Percentiles rank a stretch among this genome's conserved stretches.
Conservation (phyloP, 176 grass and related monocot genomes). For the Ampelocalamus luodianensis region DNA sequence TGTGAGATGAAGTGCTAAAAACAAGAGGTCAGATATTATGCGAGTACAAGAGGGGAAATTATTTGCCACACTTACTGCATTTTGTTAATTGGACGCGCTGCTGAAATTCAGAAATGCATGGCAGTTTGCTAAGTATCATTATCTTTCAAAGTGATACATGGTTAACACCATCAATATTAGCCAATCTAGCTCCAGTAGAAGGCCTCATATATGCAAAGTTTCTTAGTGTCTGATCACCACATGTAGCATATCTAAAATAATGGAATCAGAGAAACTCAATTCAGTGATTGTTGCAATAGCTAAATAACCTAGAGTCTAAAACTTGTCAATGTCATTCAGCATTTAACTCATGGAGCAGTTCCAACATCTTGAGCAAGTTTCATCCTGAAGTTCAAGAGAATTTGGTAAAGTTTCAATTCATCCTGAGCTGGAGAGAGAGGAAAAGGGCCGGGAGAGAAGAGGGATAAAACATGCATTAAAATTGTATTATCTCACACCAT, state of each 20-base stretch:
- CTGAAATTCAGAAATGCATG: not conserved
- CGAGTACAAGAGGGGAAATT: not conserved
- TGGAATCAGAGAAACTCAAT: conserved; percentile 27
- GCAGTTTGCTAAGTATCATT: conserved; percentile 27
- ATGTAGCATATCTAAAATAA: not conserved
- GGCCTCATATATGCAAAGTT: conserved; percentile 87
- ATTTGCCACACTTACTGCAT: not conserved
- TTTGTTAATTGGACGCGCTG: not conserved
- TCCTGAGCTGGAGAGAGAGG: conserved; percentile 11
- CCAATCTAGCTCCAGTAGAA: conserved; percentile 72
- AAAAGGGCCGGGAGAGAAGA: too few relatives aligned
- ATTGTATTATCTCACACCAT: too few relatives aligned
- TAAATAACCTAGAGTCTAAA: conserved; percentile 28
- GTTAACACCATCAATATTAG: conserved; percentile 94
- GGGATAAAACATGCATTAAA: too few relatives aligned
- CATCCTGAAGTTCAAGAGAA: conserved; percentile 76
- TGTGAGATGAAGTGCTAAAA: conserved; percentile 82
- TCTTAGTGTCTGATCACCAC: too few relatives aligned
- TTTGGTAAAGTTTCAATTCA: conserved; percentile 73
- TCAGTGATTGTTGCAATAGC: conserved; percentile 15
- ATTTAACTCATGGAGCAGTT: conserved; percentile 84
- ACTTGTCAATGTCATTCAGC: conserved; percentile 13
- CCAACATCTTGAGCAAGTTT: conserved; percentile 74
- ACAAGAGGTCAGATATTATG: conserved; percentile 37
- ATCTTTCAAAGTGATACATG: conserved; percentile 59